phyloP scores from a whole-genome alignment of 2,329 filamentous ascomycete species.

The Clonostachys rhizophaga region DNA sequence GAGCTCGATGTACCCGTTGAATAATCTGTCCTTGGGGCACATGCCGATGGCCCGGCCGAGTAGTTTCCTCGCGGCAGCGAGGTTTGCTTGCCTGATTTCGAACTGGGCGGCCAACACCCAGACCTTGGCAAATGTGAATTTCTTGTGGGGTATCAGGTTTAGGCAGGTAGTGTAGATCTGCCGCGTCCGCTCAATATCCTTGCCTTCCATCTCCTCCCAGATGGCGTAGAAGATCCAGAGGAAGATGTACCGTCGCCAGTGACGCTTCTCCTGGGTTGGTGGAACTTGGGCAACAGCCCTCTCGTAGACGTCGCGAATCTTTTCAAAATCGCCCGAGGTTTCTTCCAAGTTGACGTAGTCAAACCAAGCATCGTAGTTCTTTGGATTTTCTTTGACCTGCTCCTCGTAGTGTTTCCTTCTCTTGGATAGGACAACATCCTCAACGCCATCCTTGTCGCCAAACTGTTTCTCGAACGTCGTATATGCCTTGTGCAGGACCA shows the following conservation, averaged over 20 bases:
- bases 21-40: constrained; percentile 94
- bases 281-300: constrained; percentile 92
- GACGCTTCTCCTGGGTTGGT: constrained; percentile 91
- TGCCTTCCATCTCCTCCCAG: constrained; percentile 86
- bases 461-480: constrained; percentile 98
- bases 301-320: constrained; percentile 90
- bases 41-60: constrained; percentile 87
- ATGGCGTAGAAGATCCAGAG: constrained; percentile 97
- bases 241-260: constrained; percentile 97
- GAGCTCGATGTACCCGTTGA: constrained; percentile 88
- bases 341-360: constrained; percentile 93
- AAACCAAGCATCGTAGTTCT: constrained; percentile 97
- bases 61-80: constrained; percentile 78
- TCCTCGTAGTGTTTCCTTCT: constrained; percentile 91
- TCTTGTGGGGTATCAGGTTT: constrained; percentile 86
- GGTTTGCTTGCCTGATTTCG: constrained; percentile 80
- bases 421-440: constrained; percentile 94
- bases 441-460: constrained; percentile 86
- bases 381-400: constrained; percentile 86
- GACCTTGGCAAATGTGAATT: constrained; percentile 95
- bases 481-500: constrained; percentile 84
- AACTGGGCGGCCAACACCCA: constrained; percentile 95
- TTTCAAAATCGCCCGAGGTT: constrained; percentile 72
- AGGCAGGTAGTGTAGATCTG: constrained; percentile 91
- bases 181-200: constrained; percentile 71